Base-by-base conservation (phyloP, 495 filamentous ascomycete species). In the Margaritispora aquatica region DNA sequence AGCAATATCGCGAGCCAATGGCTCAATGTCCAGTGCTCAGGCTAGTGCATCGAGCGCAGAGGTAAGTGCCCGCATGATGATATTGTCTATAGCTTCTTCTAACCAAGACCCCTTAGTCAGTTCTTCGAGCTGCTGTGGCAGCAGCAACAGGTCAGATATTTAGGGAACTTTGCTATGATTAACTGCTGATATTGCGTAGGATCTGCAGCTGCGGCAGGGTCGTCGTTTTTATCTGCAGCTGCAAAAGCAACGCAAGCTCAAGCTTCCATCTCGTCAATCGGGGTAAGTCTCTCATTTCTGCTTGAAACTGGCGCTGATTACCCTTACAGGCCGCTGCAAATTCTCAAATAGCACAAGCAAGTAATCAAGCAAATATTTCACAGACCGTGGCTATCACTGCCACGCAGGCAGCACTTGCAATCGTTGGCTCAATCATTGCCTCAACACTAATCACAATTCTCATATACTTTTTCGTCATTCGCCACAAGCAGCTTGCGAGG, bases 341-440 rank as follows among this genome's bases (percentile, higher is more conserved):
- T 34, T 59, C 65, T 51, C 58, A 63, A 54, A 52, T 64, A 17
- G 26, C 49, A 9, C 29, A 64, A 41, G 61, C 65, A 5, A 58
- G 46, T 20, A 29, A 34, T 13, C 55, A 64, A 51, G 62, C 57
- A 44, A 29, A 20, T 11, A 51, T 38, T 10, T 65, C 62, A 10
- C 65, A 60, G 54, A 61, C 51, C 10, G 62, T 54, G n/a, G 62
- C 65, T n/a, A 63, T 68, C 1, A 68, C 65, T 4, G 65, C 59
- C 44, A 68, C 65, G 1, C 59, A 65, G 54, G 59, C 57, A 7
- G 65, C 65, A n/a, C 46, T 68, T n/a, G 65, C 65, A 7, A 68
- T 68, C 17, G 65, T 68, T 54, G 65, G 62, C 15, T 62, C 57
- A 27, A 65, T 68, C 15, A 65, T 68, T 22, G 65, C 65, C 10